Base-by-base conservation (phyloP, 495 filamentous ascomycete species). In the Cetradonia linearis region DNA sequence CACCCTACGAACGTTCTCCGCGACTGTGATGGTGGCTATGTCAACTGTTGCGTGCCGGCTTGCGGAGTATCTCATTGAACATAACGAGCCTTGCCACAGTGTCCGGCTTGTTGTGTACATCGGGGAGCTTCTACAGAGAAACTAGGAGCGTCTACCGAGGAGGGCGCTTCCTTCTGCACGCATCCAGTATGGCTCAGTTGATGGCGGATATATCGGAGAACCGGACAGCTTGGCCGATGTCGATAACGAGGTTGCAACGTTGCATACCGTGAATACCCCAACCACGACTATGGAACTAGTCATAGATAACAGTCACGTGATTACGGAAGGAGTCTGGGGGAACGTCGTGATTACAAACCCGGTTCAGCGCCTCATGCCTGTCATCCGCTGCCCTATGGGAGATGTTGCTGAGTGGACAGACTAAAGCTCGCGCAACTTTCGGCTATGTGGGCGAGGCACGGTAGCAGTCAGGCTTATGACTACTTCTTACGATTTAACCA, bases 61-160 rank as follows among this genome's bases (percentile, higher is more conserved):
- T 14, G 59, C 31, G 2, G 59, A 56, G 1, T 55, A 56, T 44
- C 34, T 61, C 10, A 16, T 55, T 8, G 6, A 33, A 1, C 27
- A 44, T n/a, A 30, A 40, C 10, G 28, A 56, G 28, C 6, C 7
- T 28, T 16, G 37, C 9, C 14, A 34, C 27, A 60, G 48, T 25
- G 36, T 60, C 6, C 52, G 50, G 9, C 44, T 61, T 18, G 2
- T 57, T 23, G 25, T 56, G 4, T 56, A 47, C 34, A 20, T 53
- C 14, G 53, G 53, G n/a, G 53, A 62, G 34, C 16, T 31, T 20
- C 42, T 57, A 14, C 47, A 62, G 23, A 48, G 40, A 20, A 40
- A 34, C 23, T 31, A 42, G 28, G 38, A 30, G 8, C 3, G 4
- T 38, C 25, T 58, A 2, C 23, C 18, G 1, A 14, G 25, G 13